Evolutionary conservation across 2,329 filamentous ascomycete species (phyloP).

Genomic region (Pseudogymnoascus verrucosus): DNA sequence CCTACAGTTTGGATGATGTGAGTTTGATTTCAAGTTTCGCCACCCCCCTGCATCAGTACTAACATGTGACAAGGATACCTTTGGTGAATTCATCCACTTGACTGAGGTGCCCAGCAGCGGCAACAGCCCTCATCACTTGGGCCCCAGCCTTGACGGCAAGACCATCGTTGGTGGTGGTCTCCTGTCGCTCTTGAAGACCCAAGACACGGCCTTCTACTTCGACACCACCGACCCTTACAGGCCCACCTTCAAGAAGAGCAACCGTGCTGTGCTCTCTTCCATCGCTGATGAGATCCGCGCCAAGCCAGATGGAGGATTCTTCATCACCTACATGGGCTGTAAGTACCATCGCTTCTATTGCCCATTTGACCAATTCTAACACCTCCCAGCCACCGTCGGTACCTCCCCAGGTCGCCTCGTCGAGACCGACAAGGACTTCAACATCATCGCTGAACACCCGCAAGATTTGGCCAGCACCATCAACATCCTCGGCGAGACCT

Average conservation of each 20-base stretch:
- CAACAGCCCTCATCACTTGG: conserved; percentile 53
- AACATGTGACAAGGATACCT: conserved; percentile 40
- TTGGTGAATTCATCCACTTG: conserved; percentile 49
- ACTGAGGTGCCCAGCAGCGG: conserved; percentile 51
- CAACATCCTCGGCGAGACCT: conserved; percentile 52
- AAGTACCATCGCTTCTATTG: conserved; percentile 11
- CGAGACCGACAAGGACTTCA: conserved; percentile 50
- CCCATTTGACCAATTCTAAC: conserved; percentile 2
- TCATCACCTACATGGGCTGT: conserved; percentile 55
- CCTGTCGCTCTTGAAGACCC: conserved; percentile 48
- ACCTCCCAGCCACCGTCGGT: conserved; percentile 36
- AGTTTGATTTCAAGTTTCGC: conserved; percentile 15
- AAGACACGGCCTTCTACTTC: conserved; percentile 57
- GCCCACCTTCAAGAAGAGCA: conserved; percentile 51
- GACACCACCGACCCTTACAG: conserved; percentile 50
- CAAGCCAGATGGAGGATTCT: conserved; percentile 55
- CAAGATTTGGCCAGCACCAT: conserved; percentile 45
- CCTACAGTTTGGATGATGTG: conserved; percentile 50
- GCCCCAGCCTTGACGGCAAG: conserved; percentile 47
- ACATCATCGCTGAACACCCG: conserved; percentile 56
- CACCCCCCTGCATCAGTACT: neutral
- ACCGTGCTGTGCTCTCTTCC: conserved; percentile 49
- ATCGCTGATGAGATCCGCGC: conserved; percentile 56
- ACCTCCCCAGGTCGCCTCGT: conserved; percentile 51
- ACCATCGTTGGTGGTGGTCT: conserved; percentile 49